Base-by-base conservation (phyloP, 257 asterid genomes). In the Fraxinus pennsylvanica region DNA sequence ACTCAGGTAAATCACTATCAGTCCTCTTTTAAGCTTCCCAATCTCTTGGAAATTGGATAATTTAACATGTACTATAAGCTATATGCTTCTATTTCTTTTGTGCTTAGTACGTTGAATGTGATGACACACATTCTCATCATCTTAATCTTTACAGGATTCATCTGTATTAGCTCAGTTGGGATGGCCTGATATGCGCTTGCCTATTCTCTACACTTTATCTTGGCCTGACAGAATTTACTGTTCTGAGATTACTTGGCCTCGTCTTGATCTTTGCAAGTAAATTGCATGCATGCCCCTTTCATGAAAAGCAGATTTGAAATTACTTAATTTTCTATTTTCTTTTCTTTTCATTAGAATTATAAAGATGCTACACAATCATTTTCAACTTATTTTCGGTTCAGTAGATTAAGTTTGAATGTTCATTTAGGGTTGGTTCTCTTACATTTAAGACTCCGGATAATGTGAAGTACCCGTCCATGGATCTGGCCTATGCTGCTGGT, bases 261-360 rank as follows among this genome's bases (percentile, higher is more conserved):
- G 98, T 52, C 99, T 95, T 57, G 97, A 95, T 87, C 97, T 95
- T 76, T 95, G 98, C 97, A 93, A 93, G 99, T 95, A 91, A 91
- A 39, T 61, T 70, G 68, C 45, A 10, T 29, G 21, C 33, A 7
- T 29, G 27, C 38, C 75, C 59, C 74, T 12, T 72, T 9, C 35
- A 8, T 78, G 38, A 68, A 59, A 13, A 77, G 59, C 57, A 29
- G 7, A 30, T 65, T 29, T 41, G 67, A 76, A 47, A 6, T 47
- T 52, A 32, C 54, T 73, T 39, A 5, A 38, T 69, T 70, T 70
- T 21, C 25, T 19, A 21, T 57, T 17, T n/a, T 54, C 27, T 17
- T 38, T 38, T 39, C 3, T 38, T 10, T 41, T 25, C 22, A 33
- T n/a, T 65, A 32, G 14, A 69, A 78, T 35, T 81, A 14, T 15